A percentile compares a stretch with the other conserved stretches of the same genome.
Evolutionary conservation across 2,329 filamentous ascomycete species (phyloP).

Genomic region (Microcyclospora pomicola): DNA sequence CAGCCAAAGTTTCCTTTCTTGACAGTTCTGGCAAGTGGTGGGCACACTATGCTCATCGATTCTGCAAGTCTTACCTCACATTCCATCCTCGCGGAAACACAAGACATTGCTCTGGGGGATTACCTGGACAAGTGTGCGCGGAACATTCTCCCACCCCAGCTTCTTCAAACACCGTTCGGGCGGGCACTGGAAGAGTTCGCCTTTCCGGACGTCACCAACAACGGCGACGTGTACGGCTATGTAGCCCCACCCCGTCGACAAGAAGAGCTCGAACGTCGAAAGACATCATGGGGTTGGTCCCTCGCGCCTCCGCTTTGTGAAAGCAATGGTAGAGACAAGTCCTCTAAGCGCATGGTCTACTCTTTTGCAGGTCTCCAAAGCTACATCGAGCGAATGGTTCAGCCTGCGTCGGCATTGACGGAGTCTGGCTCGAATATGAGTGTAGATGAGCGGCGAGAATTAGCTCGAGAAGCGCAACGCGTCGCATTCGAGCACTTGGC

Average conservation of each 20-base stretch:
- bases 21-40: constrained; percentile 78
- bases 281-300: constrained; percentile 48
- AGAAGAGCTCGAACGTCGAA: constrained; percentile 39
- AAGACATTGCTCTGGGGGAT: constrained; percentile 81
- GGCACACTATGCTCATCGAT: constrained; percentile 75
- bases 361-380: constrained; percentile 63
- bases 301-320: constrained; percentile 54
- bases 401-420: constrained; percentile 10
- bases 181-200: constrained; percentile 66
- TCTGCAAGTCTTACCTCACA: constrained; percentile 57
- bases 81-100: constrained; percentile 54
- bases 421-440: constrained; percentile 28
- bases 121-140: constrained; percentile 79
- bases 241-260: constrained; percentile 43
- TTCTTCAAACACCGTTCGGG: constrained; percentile 65
- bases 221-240: constrained; percentile 40
- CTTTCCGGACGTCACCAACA: constrained; percentile 39
- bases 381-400: constrained; percentile 45
- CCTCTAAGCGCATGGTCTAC: constrained; percentile 42
- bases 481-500: constrained; percentile 78
- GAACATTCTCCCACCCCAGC: constrained; percentile 50
- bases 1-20: constrained; percentile 65
- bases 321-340: constrained; percentile 25
- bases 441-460: constrained; percentile 47
- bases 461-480: constrained; percentile 64